Evolutionary conservation across 139 green algal species (phyloP).

Genomic region (Picochlorum sp.): DNA sequence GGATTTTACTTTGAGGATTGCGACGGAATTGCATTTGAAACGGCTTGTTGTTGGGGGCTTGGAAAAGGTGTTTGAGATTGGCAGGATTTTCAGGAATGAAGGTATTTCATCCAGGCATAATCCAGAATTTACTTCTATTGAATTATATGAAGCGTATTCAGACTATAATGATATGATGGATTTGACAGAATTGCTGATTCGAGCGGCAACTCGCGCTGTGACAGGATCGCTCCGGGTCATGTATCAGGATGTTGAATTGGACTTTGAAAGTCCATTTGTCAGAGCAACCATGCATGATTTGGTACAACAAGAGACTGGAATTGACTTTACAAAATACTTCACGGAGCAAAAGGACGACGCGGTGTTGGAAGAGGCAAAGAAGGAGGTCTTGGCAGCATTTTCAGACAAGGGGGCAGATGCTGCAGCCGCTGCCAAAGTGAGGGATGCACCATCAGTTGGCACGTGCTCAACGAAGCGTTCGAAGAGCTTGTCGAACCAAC

Average conservation of each 20-base stretch:
- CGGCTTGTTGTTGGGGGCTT: slow-evolving; percentile 80
- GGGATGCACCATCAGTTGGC: slow-evolving; percentile 34
- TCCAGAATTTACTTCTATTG: slow-evolving; percentile 96
- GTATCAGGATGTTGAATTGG: slow-evolving; percentile 74
- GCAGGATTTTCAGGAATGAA: slow-evolving; percentile 96
- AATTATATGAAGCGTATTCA: slow-evolving; percentile 93
- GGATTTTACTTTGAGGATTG: slow-evolving; percentile 89
- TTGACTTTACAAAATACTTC: slow-evolving; percentile 12
- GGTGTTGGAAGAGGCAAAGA: slow-evolving; percentile 34
- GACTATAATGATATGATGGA: slow-evolving; percentile 97
- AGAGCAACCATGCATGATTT: slow-evolving; percentile 83
- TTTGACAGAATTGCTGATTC: slow-evolving; percentile 83
- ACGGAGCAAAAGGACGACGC: slow-evolving; percentile 8
- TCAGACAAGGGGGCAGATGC: slow-evolving; percentile 9
- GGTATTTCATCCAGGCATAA: slow-evolving; percentile 91
- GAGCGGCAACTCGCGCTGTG: slow-evolving; percentile 36
- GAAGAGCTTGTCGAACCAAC: slow-evolving; percentile 75
- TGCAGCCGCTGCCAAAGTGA: slow-evolving; percentile 17
- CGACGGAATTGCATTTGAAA: slow-evolving; percentile 98
- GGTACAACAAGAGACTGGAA: slow-evolving; percentile 64
- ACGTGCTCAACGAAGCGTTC: slow-evolving; percentile 90
- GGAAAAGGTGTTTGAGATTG: slow-evolving; percentile 96
- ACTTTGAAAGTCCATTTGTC: slow-evolving; percentile 78
- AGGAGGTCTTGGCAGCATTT: slow-evolving; percentile 33
- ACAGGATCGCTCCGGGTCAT: slow-evolving; percentile 26